Evolutionary conservation across 164 flowering plant species (phyloP), one percentile per base, ranked within the genome.

Genomic region (Magnolia sinica): DNA sequence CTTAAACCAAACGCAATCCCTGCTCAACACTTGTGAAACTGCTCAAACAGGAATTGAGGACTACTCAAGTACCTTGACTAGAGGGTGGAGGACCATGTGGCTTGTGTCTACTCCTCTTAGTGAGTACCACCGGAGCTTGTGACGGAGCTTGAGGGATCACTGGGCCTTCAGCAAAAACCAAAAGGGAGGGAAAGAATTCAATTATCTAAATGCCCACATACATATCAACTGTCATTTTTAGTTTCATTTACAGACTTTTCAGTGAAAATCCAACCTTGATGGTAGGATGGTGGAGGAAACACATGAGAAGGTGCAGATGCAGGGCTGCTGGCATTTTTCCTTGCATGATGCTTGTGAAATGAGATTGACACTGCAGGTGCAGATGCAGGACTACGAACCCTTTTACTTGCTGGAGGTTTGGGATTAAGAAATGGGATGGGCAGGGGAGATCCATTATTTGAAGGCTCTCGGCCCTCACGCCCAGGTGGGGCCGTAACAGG

Each of bases 231-330:
- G 37, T 24, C 59, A n/a, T 19, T 29, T 24, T 72, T 51, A 72
- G 6, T 50, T 51, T 13, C 7, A 11, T 51, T 24, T 8, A 29
- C n/a, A 13, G 31, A 4, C 13, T 4, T 20, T 67, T 73, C 58
- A 67, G 66, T 37, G 24, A 49, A 71, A 79, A 72, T 11, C 67
- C 22, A 76, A 92, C 95, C 95, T 86, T 74, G 80, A 45, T 79
- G 76, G 51, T 77, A n/a, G 51, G 76, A 55, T 29, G 55, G 72
- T 4, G 88, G 86, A 80, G 86, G 81, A 71, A 68, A 76, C 58
- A 70, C 50, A 81, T 82, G 70, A 11, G 87, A 80, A 50, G 85
- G 73, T 74, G 88, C 79, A 73, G 82, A 88, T 68, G 84, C 76
- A 73, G 82, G 77, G 68, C 77, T 68, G 72, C 23, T 74, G 68